Evolutionary conservation across 805 yeast genomes (phyloP), one percentile per base, ranked within the genome.

Genomic region (Starmerella ratchasimensis): DNA sequence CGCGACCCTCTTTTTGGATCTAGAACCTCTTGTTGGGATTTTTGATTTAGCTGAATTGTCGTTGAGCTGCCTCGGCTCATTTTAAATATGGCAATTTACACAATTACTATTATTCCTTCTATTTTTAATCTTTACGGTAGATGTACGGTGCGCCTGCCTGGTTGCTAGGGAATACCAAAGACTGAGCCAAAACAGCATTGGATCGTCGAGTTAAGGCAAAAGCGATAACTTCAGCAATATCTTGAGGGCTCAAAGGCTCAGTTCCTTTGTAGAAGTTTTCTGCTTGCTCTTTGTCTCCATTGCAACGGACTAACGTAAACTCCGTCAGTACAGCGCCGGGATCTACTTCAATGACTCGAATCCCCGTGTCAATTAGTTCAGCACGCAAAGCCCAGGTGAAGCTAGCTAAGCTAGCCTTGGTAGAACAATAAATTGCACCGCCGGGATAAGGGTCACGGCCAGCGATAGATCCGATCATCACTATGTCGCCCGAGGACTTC

Each of bases 321-420:
- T 78, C 88, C 31, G 86, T 79, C 55, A 78, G 84, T 30, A 79
- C 86, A 36, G 72, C 74, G 48, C 88, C 86, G 10, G 88, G 88
- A 47, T 78, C 79, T 34, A 79, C 68, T 56, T 78, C 84, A 43
- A 78, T 69, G 37, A 79, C 73, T 48, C 88, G 66, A 51, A 79
- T 68, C 37, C 69, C 70, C 16, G 93, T 79, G 58, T 67, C 65
- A 48, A 80, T 71, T 53, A 75, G 63, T 56, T 82, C 93, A 56
- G 77, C 79, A 57, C 94, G 71, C 52, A 74, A 62, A 1, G 72
- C 62, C 33, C 68, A 66, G 16, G 77, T 62, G 56, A 76, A 76
- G 3, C 75, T 53, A 54, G 70, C 42, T 32, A 76, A 65, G 14
- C 76, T 74, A 11, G 79, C 74, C 57, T 76, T 76, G 38, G 80